Evolutionary conservation across 805 yeast species (phyloP).

Genomic region (Candida cerambycidarum): DNA sequence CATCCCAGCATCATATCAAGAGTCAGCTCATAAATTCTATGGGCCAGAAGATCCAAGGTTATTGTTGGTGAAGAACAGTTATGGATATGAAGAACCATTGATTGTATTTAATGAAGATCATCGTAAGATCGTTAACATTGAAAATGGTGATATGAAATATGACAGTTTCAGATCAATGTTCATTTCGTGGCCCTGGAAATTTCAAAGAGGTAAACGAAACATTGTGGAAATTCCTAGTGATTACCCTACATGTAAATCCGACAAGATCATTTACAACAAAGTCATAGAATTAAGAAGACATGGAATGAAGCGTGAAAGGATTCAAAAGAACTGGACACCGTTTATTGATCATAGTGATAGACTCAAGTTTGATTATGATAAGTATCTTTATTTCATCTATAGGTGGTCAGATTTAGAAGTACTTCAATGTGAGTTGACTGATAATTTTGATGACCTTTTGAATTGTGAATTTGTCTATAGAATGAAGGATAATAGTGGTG

Average conservation of each 20-base stretch:
- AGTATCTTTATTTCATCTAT: conserved; percentile 29
- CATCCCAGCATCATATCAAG: conserved; percentile 23
- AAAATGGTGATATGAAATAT: neutral
- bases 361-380: conserved; percentile 19
- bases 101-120: conserved; percentile 40
- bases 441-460: conserved; percentile 16
- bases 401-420: conserved; percentile 25
- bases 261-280: conserved; percentile 19
- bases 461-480: conserved; percentile 15
- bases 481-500: conserved; percentile 1
- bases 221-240: conserved; percentile 23
- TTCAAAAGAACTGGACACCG: conserved; percentile 45
- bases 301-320: conserved; percentile 7
- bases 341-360: conserved; percentile 27
- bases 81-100: conserved; percentile 46
- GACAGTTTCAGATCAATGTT: conserved; percentile 27
- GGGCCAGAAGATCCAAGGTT: conserved; percentile 57
- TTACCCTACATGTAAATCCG: conserved; percentile 13
- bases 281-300: conserved; percentile 21
- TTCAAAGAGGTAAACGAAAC: conserved; percentile 28
- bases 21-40: conserved; percentile 19
- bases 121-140: conserved; percentile 17
- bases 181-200: conserved; percentile 32
- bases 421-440: conserved; percentile 16
- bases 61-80: conserved; percentile 30